These are phyloP conservation scores for thale cress (Arabidopsis thaliana) DNA, from an alignment of 345 rosid genomes.

Conservation along the genomic window DNA sequence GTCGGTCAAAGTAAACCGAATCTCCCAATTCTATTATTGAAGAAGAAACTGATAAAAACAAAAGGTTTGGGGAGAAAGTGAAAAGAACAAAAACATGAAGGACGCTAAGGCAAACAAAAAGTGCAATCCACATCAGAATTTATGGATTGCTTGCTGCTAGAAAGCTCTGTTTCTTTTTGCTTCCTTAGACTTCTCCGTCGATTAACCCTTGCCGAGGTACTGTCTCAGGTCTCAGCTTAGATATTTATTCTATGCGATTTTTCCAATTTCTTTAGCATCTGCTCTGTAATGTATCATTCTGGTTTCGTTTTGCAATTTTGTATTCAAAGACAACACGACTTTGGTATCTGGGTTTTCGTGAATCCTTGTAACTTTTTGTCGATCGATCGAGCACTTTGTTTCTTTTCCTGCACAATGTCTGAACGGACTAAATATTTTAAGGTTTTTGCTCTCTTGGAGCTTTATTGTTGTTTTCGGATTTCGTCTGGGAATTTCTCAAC, in stretches of 20 bases:
- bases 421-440: not conserved
- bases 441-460: not conserved
- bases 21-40: not conserved
- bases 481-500: conserved; percentile 6
- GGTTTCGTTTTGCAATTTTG: not conserved
- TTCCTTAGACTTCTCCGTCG: conserved; percentile 38
- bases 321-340: not conserved
- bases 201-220: conserved; percentile 13
- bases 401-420: not conserved
- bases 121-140: conserved; percentile 15
- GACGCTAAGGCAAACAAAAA: conserved; percentile 20
- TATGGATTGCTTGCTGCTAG: conserved; percentile 17
- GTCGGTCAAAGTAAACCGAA: conserved; percentile 3
- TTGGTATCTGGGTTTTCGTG: conserved; percentile 13
- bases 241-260: not conserved
- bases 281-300: not conserved
- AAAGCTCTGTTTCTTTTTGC: not conserved
- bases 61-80: conserved; percentile 19
- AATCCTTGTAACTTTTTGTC: conserved; percentile 19
- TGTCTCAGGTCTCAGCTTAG: conserved; percentile 26
- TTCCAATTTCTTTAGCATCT: not conserved
- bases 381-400: conserved; percentile 10
- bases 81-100: not conserved
- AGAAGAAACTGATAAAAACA: not conserved
- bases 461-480: conserved; percentile 5